Evolutionary conservation across 192 early-diverging fungal species (phyloP), one percentile per base, ranked within the genome.

Genomic region (Coemansia sp.): DNA sequence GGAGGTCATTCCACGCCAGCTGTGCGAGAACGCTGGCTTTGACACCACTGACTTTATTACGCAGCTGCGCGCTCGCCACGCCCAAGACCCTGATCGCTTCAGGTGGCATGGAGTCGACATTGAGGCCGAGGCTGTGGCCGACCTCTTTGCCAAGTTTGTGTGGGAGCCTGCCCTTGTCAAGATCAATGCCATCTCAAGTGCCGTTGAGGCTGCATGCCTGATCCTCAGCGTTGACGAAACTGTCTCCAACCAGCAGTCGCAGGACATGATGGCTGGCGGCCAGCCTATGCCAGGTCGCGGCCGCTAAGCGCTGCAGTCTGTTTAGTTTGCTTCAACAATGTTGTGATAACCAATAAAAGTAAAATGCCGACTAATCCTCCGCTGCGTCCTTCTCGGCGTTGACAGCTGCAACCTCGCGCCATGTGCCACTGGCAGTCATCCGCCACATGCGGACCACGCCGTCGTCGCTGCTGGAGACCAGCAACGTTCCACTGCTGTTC

Each of bases 141-240:
- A 98, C 75, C 90, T 97, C 86, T 91, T 89, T 76, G 89, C 85
- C 11, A 86, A 89, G 56, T 98, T 97, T 76, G 95, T 98, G 9
- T 99, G 97, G 97, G 95, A 98, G 85, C 95, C 95, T 5, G 90
- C 95, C 41, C 86, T 98, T 54, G 95, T 99, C 75, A 99, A 99
- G 87, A 94, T 88, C 70, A 99, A 98, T 80, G 90, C 92, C 70
- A 89, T 99, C 66, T 82, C 93, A 27, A 90, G 94, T 53, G 95
- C 97, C 29, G 87, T 91, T 27, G 97, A 98, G 76, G 97, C 97
- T 22, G 97, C 95, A 2, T 97, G 94, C 67, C 78, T 98, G 82
- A 90, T 98, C 55, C 84, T 98, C 52, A 92, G 91, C 53, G 94
- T 98, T 12, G 97, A 98, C 79, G 97, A 98, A 79, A 98, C 97